Evolutionary conservation across 257 asterid species (phyloP).

Genomic region (Ocimum tenuiflorum): DNA sequence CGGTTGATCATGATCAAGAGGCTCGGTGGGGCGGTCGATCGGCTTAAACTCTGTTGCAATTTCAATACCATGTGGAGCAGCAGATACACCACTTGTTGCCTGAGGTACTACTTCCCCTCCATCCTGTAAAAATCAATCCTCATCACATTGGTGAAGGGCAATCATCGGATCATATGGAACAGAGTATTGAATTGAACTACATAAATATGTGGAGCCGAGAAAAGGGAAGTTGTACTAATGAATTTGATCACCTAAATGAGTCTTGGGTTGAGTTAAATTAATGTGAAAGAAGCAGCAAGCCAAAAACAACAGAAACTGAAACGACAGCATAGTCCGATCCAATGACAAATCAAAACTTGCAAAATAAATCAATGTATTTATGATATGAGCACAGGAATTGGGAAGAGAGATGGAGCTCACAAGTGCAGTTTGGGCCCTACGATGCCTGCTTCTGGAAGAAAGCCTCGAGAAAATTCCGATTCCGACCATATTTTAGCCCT

Average conservation of each 20-base stretch:
- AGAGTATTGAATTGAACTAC: not conserved
- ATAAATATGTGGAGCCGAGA: no score
- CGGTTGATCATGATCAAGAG: slow-evolving; percentile 67
- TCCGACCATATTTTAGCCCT: slow-evolving; percentile 57
- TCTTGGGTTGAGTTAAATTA: not conserved
- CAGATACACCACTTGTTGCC: slow-evolving; percentile 26
- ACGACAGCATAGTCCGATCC: not conserved
- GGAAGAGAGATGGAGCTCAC: slow-evolving; percentile 32
- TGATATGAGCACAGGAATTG: not conserved
- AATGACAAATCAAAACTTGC: slow-evolving; percentile 14
- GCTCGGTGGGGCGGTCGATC: slow-evolving; percentile 70
- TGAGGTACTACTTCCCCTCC: slow-evolving; percentile 51
- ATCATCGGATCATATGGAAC: not conserved
- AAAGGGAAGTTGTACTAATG: not conserved
- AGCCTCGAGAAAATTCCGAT: slow-evolving; percentile 81
- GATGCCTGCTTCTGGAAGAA: slow-evolving; percentile 53
- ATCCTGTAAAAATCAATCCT: slow-evolving; percentile 34
- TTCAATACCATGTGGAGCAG: slow-evolving; percentile 55
- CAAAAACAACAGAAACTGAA: slow-evolving; percentile 4
- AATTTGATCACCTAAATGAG: not conserved
- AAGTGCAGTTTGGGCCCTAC: slow-evolving; percentile 77
- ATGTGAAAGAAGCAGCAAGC: not conserved
- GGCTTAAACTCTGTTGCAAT: slow-evolving; percentile 71
- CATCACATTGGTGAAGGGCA: not conserved
- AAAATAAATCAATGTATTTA: not conserved